Conservation (phyloP, 164 flowering plant genomes). For the Sedum album region DNA sequence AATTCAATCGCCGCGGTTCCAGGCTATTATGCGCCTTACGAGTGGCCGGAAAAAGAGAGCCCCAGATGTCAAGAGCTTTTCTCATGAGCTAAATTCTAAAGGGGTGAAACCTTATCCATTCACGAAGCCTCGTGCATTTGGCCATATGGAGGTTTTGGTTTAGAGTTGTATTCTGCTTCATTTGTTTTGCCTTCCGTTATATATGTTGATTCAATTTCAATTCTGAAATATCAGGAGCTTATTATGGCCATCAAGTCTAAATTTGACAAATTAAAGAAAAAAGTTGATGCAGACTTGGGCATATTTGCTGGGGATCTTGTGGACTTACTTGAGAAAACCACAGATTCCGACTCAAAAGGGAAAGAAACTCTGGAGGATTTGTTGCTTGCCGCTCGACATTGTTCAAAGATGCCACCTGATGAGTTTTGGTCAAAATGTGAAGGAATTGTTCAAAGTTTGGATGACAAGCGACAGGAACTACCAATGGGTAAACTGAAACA, state of each 20-base stretch:
- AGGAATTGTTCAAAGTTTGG: conserved; percentile 78
- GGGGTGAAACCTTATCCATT: conserved; percentile 84
- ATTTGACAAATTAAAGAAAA: conserved; percentile 79
- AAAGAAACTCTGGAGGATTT: conserved; percentile 74
- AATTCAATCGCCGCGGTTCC: conserved; percentile 84
- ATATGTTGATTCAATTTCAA: neutral
- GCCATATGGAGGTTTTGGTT: conserved; percentile 59
- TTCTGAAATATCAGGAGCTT: conserved; percentile 41
- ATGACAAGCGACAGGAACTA: conserved; percentile 90
- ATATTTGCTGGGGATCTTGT: conserved; percentile 85
- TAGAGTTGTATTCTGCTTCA: neutral
- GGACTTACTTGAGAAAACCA: conserved; percentile 50
- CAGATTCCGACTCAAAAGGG: conserved; percentile 57
- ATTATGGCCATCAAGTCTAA: conserved; percentile 60
- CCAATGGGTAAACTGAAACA: conserved; percentile 76
- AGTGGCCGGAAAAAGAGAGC: conserved; percentile 74
- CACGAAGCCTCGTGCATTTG: conserved; percentile 74
- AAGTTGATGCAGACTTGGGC: conserved; percentile 76
- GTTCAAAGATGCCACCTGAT: conserved; percentile 73
- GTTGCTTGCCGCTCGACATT: conserved; percentile 56
- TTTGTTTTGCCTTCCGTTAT: neutral
- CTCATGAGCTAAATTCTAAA: conserved; percentile 95
- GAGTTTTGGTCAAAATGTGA: conserved; percentile 95
- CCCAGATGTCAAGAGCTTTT: conserved; percentile 82
- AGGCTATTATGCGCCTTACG: conserved; percentile 76